Evolutionary conservation across 768 basidiomycete species (phyloP).

Genomic region (Leccinum rimulosum): DNA sequence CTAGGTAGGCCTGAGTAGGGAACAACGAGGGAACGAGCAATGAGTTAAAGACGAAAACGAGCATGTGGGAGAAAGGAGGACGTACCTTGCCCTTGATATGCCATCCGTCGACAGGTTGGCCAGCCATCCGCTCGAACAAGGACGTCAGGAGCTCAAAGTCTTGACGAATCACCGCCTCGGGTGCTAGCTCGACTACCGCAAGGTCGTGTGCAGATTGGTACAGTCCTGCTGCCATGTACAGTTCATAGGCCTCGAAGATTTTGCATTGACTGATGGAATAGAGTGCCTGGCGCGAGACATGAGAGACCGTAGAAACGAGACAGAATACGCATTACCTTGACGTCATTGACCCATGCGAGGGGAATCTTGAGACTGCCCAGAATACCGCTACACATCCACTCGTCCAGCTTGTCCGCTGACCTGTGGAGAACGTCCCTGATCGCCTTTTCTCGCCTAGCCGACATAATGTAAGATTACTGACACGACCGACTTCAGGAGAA

Average conservation of each 20-base stretch:
- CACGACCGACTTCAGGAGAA: conserved; percentile 2
- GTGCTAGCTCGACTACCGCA: conserved; percentile 82
- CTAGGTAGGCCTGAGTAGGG: conserved; percentile 55
- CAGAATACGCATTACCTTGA: conserved; percentile 53
- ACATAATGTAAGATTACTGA: conserved; percentile 7
- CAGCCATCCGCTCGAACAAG: conserved; percentile 67
- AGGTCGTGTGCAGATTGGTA: conserved; percentile 79
- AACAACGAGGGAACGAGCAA: conserved; percentile 6
- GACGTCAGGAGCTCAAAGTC: conserved; percentile 57
- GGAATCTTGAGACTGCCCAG: conserved; percentile 81
- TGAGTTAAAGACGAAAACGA: background rate
- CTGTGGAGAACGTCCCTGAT: conserved; percentile 79
- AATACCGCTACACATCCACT: conserved; percentile 70
- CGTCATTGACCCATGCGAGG: conserved; percentile 83
- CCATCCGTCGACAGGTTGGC: conserved; percentile 68
- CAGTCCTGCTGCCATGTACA: conserved; percentile 67
- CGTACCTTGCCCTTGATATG: conserved; percentile 77
- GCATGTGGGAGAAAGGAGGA: background rate
- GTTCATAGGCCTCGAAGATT: conserved; percentile 71
- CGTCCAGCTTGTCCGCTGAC: conserved; percentile 61
- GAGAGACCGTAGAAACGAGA: background rate
- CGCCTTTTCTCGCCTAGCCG: conserved; percentile 72
- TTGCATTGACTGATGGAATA: conserved; percentile 59
- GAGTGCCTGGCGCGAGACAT: conserved; percentile 51
- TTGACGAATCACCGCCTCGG: conserved; percentile 72